A percentile compares a stretch with the other conserved stretches of the same genome.
phyloP scores from a whole-genome alignment of 768 basidiomycete genomes.

The Heimioporus sp. region DNA sequence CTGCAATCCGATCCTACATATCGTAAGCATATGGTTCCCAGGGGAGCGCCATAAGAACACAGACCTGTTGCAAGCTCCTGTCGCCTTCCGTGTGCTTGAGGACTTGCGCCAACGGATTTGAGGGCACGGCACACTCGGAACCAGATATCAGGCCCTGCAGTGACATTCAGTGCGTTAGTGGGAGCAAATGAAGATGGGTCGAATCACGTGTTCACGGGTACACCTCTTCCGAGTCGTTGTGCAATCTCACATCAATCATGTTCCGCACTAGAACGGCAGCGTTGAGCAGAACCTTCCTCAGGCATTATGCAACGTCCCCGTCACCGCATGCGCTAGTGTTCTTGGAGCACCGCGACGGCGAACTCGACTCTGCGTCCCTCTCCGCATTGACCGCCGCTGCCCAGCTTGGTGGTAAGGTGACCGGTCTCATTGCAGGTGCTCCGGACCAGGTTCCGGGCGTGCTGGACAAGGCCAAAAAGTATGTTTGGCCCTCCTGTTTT shows the following conservation, averaged over 20 bases:
- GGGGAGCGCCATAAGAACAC: constrained; percentile 9
- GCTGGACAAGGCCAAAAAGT: constrained; percentile 82
- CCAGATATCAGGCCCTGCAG: constrained; percentile 82
- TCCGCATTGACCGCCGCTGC: constrained; percentile 91
- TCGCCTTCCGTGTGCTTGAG: constrained; percentile 89
- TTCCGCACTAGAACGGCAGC: constrained; percentile 16
- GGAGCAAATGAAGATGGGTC: background rate
- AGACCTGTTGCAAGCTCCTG: constrained; percentile 82
- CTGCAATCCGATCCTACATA: constrained; percentile 67
- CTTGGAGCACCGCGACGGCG: constrained; percentile 81
- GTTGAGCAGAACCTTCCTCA: constrained; percentile 31
- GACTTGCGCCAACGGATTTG: constrained; percentile 87
- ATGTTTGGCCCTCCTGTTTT: constrained; percentile 20
- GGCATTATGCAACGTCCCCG: constrained; percentile 54
- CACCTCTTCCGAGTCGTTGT: background rate
- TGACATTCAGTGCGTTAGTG: constrained; percentile 49
- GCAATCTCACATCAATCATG: constrained; percentile 9
- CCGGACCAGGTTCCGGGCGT: constrained; percentile 63
- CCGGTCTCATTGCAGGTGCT: constrained; percentile 71
- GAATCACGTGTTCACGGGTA: constrained; percentile 17
- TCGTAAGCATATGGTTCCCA: background rate
- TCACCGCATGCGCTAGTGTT: constrained; percentile 82
- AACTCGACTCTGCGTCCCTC: constrained; percentile 79
- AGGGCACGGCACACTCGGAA: constrained; percentile 80
- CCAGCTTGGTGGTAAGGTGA: constrained; percentile 82